Conservation (phyloP, 805 yeast genomes). For the Saturnispora silvae region DNA sequence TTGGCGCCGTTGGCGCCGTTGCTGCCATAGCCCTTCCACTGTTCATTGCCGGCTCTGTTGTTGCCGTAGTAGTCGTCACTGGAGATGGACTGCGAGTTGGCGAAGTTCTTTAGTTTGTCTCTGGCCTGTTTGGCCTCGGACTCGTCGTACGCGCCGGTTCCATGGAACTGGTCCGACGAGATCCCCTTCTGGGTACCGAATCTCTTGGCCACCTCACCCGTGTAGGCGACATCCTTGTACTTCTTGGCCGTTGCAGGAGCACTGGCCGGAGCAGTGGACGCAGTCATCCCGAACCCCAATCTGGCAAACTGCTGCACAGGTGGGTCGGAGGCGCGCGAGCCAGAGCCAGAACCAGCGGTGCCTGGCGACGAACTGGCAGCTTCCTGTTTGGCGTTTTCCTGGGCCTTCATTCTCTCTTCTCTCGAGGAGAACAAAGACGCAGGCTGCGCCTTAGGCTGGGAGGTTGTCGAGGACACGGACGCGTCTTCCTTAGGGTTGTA, state of each 20-base stretch:
- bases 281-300: slow-evolving; percentile 85
- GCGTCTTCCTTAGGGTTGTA: slow-evolving; percentile 32
- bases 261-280: slow-evolving; percentile 39
- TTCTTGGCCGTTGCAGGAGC: slow-evolving; percentile 16
- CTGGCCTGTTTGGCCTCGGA: slow-evolving; percentile 70
- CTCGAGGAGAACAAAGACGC: slow-evolving; percentile 7
- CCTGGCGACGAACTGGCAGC: neutral
- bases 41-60: slow-evolving; percentile 21
- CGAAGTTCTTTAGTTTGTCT: slow-evolving; percentile 68
- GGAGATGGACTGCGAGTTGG: slow-evolving; percentile 84
- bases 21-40: slow-evolving; percentile 15
- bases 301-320: slow-evolving; percentile 66
- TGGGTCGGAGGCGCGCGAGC: slow-evolving; percentile 26
- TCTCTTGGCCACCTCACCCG: slow-evolving; percentile 66
- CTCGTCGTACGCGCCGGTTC: slow-evolving; percentile 76
- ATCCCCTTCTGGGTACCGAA: slow-evolving; percentile 88
- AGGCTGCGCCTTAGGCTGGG: slow-evolving; percentile 16
- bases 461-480: slow-evolving; percentile 8
- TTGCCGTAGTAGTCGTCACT: slow-evolving; percentile 90
- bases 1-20: slow-evolving; percentile 15
- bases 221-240: slow-evolving; percentile 36
- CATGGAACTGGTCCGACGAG: slow-evolving; percentile 91
- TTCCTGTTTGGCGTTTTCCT: neutral
- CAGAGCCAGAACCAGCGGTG: neutral
- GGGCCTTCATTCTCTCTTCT: neutral